Evolutionary conservation across 2,329 filamentous ascomycete genomes (phyloP).

Genomic region (Ophiostoma quercus): DNA sequence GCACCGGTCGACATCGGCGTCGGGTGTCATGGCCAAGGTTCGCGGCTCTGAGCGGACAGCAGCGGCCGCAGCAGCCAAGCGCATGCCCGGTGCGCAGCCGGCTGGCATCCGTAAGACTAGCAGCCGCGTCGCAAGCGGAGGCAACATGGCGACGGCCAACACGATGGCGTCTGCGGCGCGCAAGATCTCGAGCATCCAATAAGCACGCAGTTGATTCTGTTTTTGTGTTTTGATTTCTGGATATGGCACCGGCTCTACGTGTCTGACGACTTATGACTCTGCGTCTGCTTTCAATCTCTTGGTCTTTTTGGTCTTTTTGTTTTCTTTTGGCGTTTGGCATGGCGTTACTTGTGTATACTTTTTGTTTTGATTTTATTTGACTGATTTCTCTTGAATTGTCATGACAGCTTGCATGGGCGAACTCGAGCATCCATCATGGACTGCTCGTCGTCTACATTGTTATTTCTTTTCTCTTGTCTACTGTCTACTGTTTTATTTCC

Average conservation of each 20-base stretch:
- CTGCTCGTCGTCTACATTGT: not conserved
- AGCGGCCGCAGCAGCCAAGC: slow-evolving; percentile 44
- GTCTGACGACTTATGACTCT: slow-evolving; percentile 13
- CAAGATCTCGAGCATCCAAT: slow-evolving; percentile 46
- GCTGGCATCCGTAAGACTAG: slow-evolving; percentile 60
- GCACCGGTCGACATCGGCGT: slow-evolving; percentile 48
- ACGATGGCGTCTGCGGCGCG: slow-evolving; percentile 43
- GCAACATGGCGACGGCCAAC: slow-evolving; percentile 33
- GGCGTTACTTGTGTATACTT: not conserved
- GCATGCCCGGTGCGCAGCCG: slow-evolving; percentile 46
- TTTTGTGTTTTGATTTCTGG: slow-evolving; percentile 8
- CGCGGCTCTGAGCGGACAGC: slow-evolving; percentile 39
- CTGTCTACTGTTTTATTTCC: not conserved
- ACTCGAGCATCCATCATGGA: not conserved
- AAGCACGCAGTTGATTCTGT: not conserved
- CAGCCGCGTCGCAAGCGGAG: slow-evolving; percentile 58
- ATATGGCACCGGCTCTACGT: slow-evolving; percentile 9
- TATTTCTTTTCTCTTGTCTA: not conserved
- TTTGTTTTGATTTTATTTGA: not conserved
- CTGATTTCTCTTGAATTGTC: not conserved
- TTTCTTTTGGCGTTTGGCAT: not conserved
- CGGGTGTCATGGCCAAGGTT: slow-evolving; percentile 58
- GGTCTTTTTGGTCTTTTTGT: not conserved
- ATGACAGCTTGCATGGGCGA: not conserved
- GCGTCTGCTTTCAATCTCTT: not conserved